Base-by-base conservation (phyloP, 164 flowering plant genomes). In the Vitis amurensis region DNA sequence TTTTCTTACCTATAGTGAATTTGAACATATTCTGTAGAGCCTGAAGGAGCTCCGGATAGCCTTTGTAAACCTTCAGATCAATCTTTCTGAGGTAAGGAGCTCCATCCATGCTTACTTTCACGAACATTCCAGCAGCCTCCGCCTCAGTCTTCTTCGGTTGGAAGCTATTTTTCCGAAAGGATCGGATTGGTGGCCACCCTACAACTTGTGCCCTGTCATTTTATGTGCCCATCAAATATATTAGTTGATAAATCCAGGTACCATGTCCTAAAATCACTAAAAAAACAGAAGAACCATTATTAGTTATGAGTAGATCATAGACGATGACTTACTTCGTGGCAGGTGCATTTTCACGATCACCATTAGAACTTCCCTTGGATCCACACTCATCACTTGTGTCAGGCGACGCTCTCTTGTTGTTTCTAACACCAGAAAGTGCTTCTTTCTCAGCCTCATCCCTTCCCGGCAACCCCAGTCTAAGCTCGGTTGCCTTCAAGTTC, bases 61-160 rank as follows among this genome's bases (percentile, higher is more conserved):
- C 84, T 13, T 72, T 73, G 78, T 89, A 90, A 16, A 73, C 69
- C 75, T 83, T 89, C n/a, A 92, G 76, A 70, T 92, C 96, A 55
- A 88, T 86, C 85, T 92, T 92, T 66, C 97, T 90, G 14, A 90
- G 82, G 66, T 85, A 92, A 61, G 97, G 97, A 11, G 92, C 95
- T 69, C 97, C 97, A 75, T 92, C 95, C 97, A 92, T 90, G 85
- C 93, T 89, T 27, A 92, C 97, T 80, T 92, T 92, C 75, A 92
- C 88, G 61, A 79, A 90, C 13, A 82, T 83, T 56, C 88, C 87
- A 1, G 77, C 58, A 44, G 76, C 68, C 69, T 84, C 91, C 1
- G 74, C 68, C 76, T 87, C 90, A 4, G 52, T 60, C 69, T 85
- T 89, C 81, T 83, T 85, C 9, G 77, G 48, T 59, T 78, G 84